A percentile compares a stretch with the other conserved stretches of the same genome.
Conservation (phyloP, 1,284 basidiomycete species). For the Heterobasidion parviporum region DNA sequence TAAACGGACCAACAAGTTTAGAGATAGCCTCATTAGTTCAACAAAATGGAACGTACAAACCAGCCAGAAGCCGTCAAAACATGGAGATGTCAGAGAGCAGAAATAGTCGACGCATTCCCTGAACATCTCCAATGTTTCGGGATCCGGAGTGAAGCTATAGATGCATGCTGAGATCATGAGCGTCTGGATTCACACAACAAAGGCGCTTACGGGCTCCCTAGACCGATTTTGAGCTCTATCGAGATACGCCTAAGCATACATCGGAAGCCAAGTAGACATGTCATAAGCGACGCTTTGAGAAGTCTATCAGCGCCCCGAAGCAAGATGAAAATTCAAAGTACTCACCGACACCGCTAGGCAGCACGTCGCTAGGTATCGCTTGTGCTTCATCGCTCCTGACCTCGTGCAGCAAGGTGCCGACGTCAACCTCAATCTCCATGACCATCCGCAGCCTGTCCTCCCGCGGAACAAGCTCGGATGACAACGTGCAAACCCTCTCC, state of each 20-base stretch:
- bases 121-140: background rate
- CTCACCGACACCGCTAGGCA: too few species aligned
- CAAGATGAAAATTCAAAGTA: too few species aligned
- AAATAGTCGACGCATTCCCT: background rate
- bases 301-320: too few species aligned
- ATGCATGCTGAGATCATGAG: background rate
- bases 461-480: background rate
- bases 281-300: background rate
- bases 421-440: background rate
- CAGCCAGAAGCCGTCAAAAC: background rate
- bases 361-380: too few species aligned
- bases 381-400: background rate
- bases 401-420: background rate
- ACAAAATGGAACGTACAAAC: background rate
- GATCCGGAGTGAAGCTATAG: background rate
- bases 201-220: background rate
- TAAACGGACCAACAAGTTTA: background rate
- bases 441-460: background rate
- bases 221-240: background rate
- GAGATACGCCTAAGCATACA: background rate
- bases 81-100: background rate
- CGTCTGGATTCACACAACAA: background rate
- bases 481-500: background rate
- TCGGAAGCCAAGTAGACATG: background rate
- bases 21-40: background rate